Evolutionary conservation across 139 green algal species (phyloP), one percentile per base, ranked within the genome.

Genomic region (Parachlorella kessleri): DNA sequence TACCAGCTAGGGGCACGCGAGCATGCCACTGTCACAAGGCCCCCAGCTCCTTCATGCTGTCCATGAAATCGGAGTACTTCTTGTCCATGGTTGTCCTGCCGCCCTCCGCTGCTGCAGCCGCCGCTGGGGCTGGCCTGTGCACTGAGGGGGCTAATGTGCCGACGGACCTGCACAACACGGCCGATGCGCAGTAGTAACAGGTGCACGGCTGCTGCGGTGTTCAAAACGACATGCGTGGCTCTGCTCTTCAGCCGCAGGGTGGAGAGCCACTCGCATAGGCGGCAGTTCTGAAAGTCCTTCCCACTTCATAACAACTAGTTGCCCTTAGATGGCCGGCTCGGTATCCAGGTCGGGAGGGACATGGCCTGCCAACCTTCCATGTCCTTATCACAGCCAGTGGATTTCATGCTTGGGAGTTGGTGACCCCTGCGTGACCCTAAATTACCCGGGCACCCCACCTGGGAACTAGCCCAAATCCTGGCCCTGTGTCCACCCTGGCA

Each of bases 51-150:
- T 81, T 81, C 63, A 81, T 63, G 35, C 23, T 81, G 26, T 55
- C 65, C 63, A 81, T 55, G 54, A 81, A 81, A 38, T 72, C 55
- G 37, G 59, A 30, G 64, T 73, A 81, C 53, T 73, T 76, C 38
- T 63, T 63, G 40, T 55, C 53, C 30, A 72, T 23, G 30, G 30
- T 48, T 18, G 66, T 24, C 10, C 48, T 59, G 59, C 23, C 26
- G 26, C 66, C 37, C 41, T 0, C 39, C 42, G 65, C 38, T n/a
- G 36, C 72, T 9, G 26, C 41, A 24, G 24, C 3, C 28, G 67
- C 21, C 32, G 48, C 33, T 32, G 37, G 6, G 9, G 26, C 28
- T 28, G 38, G 65, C 6, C 23, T 26, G 54, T 75, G 70, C 55
- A 65, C 23, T 5, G 26, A 42, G 33, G 35, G 54, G 10, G 72